Conservation (phyloP, 495 filamentous ascomycete species). For the Xylaria telfairii region DNA sequence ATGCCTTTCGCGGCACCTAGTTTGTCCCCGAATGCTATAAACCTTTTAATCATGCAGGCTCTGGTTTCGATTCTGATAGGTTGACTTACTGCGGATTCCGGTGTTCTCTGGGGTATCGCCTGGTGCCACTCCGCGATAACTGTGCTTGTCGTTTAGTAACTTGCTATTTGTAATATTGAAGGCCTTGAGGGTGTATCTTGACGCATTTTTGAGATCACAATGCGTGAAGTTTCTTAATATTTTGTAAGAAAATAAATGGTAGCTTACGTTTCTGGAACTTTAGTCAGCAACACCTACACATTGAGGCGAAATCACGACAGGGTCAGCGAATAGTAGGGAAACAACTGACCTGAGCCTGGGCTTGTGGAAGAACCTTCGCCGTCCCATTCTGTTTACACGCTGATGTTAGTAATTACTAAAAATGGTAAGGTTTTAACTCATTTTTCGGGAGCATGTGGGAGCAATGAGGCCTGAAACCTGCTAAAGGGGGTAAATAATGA, state of each 20-base stretch:
- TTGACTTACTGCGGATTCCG: slow-evolving; percentile 36
- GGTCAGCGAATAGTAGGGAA: not conserved
- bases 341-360: slow-evolving; percentile 38
- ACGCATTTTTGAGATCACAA: not conserved
- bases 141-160: slow-evolving; percentile 20
- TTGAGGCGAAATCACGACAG: not conserved
- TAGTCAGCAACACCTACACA: slow-evolving; percentile 20
- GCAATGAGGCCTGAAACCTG: no score
- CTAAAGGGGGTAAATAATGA: no score
- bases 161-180: not conserved
- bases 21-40: slow-evolving; percentile 44
- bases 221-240: not conserved
- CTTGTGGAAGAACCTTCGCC: slow-evolving; percentile 38
- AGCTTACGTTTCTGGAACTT: slow-evolving; percentile 37
- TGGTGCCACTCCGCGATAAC: slow-evolving; percentile 41
- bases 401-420: no score
- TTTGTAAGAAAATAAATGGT: not conserved
- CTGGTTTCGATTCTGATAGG: not conserved
- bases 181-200: not conserved
- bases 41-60: no score
- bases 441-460: no score
- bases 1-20: slow-evolving; percentile 54
- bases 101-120: slow-evolving; percentile 44
- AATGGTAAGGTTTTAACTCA: no score
- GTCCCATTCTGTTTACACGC: no score